These are phyloP conservation scores for Stachybotrys chlorohalonatus DNA, from an alignment of 2,329 filamentous ascomycete species.

Conservation along the genomic window DNA sequence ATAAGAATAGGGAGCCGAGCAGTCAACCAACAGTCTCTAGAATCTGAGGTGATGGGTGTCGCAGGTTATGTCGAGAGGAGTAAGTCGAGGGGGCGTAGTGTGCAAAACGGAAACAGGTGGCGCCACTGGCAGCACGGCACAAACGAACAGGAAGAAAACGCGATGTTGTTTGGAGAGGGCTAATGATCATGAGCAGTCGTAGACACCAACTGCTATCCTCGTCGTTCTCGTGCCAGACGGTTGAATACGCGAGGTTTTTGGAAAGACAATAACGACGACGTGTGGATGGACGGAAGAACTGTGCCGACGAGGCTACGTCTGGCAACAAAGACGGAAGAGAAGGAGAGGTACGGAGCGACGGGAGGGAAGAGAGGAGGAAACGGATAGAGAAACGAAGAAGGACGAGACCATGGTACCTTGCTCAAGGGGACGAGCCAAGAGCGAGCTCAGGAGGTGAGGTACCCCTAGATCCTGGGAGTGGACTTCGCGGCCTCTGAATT, in stretches of 20 bases:
- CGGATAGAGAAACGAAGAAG: slow-evolving; percentile 5
- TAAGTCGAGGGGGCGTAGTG: background rate
- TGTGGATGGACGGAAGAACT: slow-evolving; percentile 5
- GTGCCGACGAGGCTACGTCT: background rate
- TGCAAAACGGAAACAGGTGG: background rate
- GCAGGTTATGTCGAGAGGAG: background rate
- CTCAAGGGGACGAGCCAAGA: background rate
- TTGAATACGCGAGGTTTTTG: slow-evolving; percentile 5
- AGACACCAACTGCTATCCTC: slow-evolving; percentile 4
- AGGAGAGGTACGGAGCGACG: slow-evolving; percentile 1
- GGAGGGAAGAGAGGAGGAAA: slow-evolving; percentile 7
- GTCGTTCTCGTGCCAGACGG: slow-evolving; percentile 23
- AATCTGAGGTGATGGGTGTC: background rate
- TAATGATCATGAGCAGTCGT: slow-evolving; percentile 10
- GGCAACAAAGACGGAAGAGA: background rate
- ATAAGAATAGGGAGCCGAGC: background rate
- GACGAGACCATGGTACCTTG: slow-evolving; percentile 3
- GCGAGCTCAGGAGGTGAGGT: slow-evolving; percentile 7
- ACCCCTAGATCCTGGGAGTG: background rate
- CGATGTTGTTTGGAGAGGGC: slow-evolving; percentile 5
- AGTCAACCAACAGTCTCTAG: background rate
- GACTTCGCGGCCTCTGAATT: background rate
- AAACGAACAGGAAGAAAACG: background rate
- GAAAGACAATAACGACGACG: background rate
- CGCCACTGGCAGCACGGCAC: background rate